Evolutionary conservation across 495 filamentous ascomycete genomes (phyloP).

Genomic region (Aspergillus mulundensis): DNA sequence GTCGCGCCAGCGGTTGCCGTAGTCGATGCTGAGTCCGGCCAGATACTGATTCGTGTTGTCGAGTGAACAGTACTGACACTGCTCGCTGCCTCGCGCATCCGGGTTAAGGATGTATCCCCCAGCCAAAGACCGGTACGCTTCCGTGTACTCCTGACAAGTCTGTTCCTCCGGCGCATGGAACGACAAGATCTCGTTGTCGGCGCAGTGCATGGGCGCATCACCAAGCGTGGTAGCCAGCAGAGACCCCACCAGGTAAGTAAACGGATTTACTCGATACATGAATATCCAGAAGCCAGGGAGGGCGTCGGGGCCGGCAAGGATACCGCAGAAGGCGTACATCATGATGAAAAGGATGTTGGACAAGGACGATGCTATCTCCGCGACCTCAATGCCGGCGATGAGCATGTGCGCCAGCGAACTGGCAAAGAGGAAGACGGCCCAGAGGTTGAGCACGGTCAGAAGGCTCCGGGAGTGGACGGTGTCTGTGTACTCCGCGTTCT

Average conservation of each 20-base stretch:
- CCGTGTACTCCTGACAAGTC: slow-evolving; percentile 51
- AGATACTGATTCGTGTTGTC: slow-evolving; percentile 40
- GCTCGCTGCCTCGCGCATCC: slow-evolving; percentile 25
- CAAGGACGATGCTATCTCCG: slow-evolving; percentile 45
- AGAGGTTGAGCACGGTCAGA: slow-evolving; percentile 54
- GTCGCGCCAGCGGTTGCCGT: slow-evolving; percentile 23
- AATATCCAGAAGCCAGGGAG: slow-evolving; percentile 70
- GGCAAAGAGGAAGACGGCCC: slow-evolving; percentile 54
- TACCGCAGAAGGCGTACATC: slow-evolving; percentile 52
- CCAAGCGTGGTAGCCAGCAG: slow-evolving; percentile 45
- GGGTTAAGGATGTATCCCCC: slow-evolving; percentile 20
- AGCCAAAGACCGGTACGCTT: background rate
- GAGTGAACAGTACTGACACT: slow-evolving; percentile 41
- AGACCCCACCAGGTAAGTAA: slow-evolving; percentile 46
- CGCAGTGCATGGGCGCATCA: slow-evolving; percentile 46
- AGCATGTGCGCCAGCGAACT: slow-evolving; percentile 63
- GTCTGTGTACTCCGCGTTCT: slow-evolving; percentile 44
- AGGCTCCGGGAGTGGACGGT: slow-evolving; percentile 48
- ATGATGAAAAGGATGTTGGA: slow-evolving; percentile 16
- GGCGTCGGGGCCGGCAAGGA: slow-evolving; percentile 50
- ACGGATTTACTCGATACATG: slow-evolving; percentile 63
- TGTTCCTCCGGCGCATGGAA: slow-evolving; percentile 46
- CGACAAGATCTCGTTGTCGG: slow-evolving; percentile 46
- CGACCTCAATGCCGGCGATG: slow-evolving; percentile 58
- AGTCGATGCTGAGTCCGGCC: slow-evolving; percentile 33